Percentiles rank a stretch among this genome's conserved stretches.
Evolutionary conservation across 768 basidiomycete genomes (phyloP).

Genomic region (Lactarius pseudohatsudake): DNA sequence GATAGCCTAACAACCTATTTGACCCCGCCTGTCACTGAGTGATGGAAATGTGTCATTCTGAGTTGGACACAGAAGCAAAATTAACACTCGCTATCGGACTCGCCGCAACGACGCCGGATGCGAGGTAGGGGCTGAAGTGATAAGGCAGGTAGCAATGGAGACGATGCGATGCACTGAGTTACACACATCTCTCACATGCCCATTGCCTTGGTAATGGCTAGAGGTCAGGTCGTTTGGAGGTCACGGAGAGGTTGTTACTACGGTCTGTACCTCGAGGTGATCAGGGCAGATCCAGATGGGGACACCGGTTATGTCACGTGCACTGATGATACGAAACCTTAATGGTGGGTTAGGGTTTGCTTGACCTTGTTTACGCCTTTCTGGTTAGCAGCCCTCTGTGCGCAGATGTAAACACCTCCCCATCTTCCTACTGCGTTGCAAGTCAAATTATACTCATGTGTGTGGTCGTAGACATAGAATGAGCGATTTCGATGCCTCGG

Average conservation of each 20-base stretch:
- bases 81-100: not conserved
- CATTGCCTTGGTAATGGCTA: constrained; percentile 17
- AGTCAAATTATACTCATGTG: not conserved
- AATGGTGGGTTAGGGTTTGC: not conserved
- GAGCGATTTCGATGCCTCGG: constrained; percentile 5
- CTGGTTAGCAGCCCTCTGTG: not conserved
- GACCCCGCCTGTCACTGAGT: not conserved
- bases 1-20: not conserved
- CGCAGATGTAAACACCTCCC: constrained; percentile 9
- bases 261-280: not conserved
- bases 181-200: not conserved
- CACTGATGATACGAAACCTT: not conserved
- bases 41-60: not conserved
- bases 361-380: not conserved
- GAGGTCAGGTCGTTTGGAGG: not conserved
- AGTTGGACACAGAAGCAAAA: not conserved
- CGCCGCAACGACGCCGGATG: not conserved
- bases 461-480: constrained; percentile 7
- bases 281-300: not conserved
- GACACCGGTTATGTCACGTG: not conserved
- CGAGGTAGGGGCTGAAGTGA: not conserved
- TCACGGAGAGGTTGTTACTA: not conserved
- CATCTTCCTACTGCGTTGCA: not conserved
- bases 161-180: not conserved
- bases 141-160: not conserved